phyloP scores from a whole-genome alignment of 2,329 filamentous ascomycete genomes.

The Fusarium abutilonis region DNA sequence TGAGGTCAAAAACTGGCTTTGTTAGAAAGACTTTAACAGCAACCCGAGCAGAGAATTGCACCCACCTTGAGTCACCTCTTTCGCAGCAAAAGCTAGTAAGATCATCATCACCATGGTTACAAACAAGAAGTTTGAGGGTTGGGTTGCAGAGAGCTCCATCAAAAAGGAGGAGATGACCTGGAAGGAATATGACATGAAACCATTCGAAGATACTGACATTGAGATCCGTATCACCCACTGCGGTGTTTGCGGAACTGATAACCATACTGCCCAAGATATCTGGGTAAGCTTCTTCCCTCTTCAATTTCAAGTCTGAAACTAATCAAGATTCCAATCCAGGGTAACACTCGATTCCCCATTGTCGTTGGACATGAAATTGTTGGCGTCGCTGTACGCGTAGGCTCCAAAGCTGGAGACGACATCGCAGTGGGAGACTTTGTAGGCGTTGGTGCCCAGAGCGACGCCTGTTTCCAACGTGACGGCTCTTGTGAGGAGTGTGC shows the following conservation, averaged over 20 bases:
- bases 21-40: too few relatives aligned
- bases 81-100: too few relatives aligned
- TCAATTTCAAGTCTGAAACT: too few relatives aligned
- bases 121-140: slow-evolving; percentile 61
- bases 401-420: slow-evolving; percentile 53
- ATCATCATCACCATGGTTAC: background rate
- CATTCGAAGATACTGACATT: slow-evolving; percentile 72
- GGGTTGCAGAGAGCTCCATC: slow-evolving; percentile 57
- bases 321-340: background rate
- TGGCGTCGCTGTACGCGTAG: slow-evolving; percentile 65
- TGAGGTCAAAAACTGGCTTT: too few relatives aligned
- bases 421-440: slow-evolving; percentile 72
- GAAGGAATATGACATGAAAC: slow-evolving; percentile 68
- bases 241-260: slow-evolving; percentile 71
- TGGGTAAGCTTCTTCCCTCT: too few relatives aligned
- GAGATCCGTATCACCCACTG: slow-evolving; percentile 74
- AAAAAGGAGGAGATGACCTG: slow-evolving; percentile 64
- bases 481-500: slow-evolving; percentile 57
- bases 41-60: too few relatives aligned
- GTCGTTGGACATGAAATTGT: slow-evolving; percentile 74
- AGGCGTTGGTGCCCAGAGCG: slow-evolving; percentile 74
- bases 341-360: slow-evolving; percentile 50
- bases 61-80: too few relatives aligned
- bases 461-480: slow-evolving; percentile 66
- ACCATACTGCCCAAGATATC: slow-evolving; percentile 56